Evolutionary conservation across 2,329 filamentous ascomycete species (phyloP).

Genomic region (Lachnellula arida): DNA sequence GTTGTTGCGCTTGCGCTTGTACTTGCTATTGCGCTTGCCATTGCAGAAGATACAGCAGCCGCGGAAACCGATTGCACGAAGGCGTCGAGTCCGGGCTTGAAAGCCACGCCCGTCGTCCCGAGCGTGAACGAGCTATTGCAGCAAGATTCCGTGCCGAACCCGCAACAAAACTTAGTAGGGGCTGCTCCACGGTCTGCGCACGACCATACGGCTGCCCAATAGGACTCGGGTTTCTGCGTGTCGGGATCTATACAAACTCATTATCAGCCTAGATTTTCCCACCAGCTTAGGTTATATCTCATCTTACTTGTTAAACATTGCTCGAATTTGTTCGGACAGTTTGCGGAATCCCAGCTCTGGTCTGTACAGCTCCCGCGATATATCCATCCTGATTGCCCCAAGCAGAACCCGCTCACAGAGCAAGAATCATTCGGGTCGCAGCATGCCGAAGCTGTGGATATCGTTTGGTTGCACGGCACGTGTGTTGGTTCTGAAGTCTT

Average conservation of each 20-base stretch:
- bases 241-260: conserved; percentile 11
- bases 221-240: conserved; percentile 1
- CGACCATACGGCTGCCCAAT: conserved; percentile 9
- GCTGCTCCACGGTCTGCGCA: conserved; percentile 7
- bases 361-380: conserved; percentile 20
- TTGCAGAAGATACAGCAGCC: conserved; percentile 1
- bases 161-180: conserved; percentile 11
- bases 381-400: conserved; percentile 15
- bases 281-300: neutral
- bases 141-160: conserved; percentile 8
- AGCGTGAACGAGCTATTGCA: conserved; percentile 9
- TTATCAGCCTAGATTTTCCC: neutral
- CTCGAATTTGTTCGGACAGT: conserved; percentile 10
- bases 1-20: no score
- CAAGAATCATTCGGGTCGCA: conserved; percentile 18
- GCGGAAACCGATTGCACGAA: conserved; percentile 4
- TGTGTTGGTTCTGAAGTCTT: conserved; percentile 10
- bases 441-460: conserved; percentile 11
- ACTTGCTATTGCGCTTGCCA: neutral
- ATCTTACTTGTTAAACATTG: conserved; percentile 13
- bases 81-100: conserved; percentile 14
- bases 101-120: conserved; percentile 7
- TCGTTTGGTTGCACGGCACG: conserved; percentile 17
- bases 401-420: conserved; percentile 14
- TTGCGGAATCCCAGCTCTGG: conserved; percentile 13